Base-by-base conservation (phyloP, 1,284 basidiomycete genomes). In the Sphaerobolus stellatus region DNA sequence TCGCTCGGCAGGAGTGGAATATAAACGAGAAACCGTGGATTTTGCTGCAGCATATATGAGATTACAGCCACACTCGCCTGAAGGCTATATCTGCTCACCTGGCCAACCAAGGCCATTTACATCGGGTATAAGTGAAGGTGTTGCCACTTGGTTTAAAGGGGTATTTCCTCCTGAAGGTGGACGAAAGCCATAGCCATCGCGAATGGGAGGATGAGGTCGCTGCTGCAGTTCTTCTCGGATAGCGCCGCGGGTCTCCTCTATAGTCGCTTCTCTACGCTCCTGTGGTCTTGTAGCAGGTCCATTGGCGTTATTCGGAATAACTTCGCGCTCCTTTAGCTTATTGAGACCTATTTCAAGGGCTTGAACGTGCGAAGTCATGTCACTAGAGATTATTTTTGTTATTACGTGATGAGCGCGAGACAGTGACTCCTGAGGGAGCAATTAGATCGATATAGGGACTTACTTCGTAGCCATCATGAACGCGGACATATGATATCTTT, bases 71-170 rank as follows among this genome's bases (percentile, higher is more conserved):
- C 60, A 54, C 31, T 20, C 41, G 33, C 41, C 22, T 47, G 48
- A 46, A 53, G 56, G 48, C 25, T 3, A 48, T 31, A 31, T 41
- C 41, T 20, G 31, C 78, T 64, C 62, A 92, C 93, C 93, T 70
- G 94, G 94, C 94, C 94, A 97, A 2, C 94, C 94, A 14, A 97
- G 80, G 38, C 94, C 94, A 63, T 96, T 83, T 43, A 82, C 83
- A 72, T 95, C 92, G 41, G 89, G 88, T 31, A 94, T 82, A 55
- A 82, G 77, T 9, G 60, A 61, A 9, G 50, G 46, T 9, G 58
- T 62, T 9, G 62, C 60, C 28, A 22, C 60, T 58, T 20, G 61
- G 58, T 40, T 68, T 63, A 9, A 69, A 48, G 86, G 88, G 2
- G 88, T 89, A n/a, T 82, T 79, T 36, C 79, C 66, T 3, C 86